phyloP scores from a whole-genome alignment of 768 basidiomycete species.

The Suillus sp. region DNA sequence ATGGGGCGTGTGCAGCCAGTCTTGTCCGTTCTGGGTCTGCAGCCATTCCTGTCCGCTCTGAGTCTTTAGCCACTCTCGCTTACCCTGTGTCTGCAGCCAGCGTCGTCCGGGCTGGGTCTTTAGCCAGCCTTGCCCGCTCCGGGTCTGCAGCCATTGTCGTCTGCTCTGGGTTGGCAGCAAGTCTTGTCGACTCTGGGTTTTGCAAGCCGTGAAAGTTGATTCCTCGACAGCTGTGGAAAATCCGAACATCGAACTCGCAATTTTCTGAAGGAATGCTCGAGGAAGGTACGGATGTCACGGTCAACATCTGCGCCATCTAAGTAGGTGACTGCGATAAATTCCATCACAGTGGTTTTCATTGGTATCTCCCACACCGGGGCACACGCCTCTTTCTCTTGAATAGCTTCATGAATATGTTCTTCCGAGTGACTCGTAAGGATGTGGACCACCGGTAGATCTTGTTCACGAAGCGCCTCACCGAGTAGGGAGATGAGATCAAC shows the following conservation, averaged over 20 bases:
- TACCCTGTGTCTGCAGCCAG: neutral
- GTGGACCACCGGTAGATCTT: neutral
- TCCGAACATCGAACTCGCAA: neutral
- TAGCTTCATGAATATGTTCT: neutral
- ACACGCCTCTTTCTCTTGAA: neutral
- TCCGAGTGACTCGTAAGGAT: neutral
- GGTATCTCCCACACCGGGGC: neutral
- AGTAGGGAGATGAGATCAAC: neutral
- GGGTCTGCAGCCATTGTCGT: neutral
- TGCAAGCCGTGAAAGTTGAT: neutral
- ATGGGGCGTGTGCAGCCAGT: neutral
- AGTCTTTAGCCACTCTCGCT: neutral
- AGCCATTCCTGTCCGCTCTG: neutral
- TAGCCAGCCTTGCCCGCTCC: neutral
- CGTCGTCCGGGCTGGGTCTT: neutral
- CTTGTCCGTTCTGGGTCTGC: neutral
- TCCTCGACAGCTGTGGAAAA: neutral
- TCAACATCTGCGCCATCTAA: neutral
- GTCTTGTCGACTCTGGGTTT: neutral
- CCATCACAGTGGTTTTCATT: neutral
- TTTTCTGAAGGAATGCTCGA: neutral
- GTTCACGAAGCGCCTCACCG: neutral
- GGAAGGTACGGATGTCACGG: neutral
- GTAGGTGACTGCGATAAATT: neutral
- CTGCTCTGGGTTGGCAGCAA: neutral